Evolutionary conservation across 805 yeast genomes (phyloP).

Genomic region (Starmerella etchellsii): DNA sequence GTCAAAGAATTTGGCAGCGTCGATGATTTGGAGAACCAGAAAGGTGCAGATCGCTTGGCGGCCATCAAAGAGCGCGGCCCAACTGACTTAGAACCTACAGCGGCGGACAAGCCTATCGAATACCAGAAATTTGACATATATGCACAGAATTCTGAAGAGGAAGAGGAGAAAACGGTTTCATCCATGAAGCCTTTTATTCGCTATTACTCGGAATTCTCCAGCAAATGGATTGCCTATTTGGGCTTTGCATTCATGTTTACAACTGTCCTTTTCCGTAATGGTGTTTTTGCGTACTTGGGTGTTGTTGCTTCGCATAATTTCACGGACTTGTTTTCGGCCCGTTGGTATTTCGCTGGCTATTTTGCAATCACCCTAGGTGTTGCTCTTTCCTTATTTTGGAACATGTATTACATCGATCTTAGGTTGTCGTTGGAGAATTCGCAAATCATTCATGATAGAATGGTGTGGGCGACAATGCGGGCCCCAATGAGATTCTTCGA

Average conservation of each 20-base stretch:
- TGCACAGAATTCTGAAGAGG: slow-evolving; percentile 23
- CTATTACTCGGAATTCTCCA: slow-evolving; percentile 21
- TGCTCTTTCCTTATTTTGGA: slow-evolving; percentile 22
- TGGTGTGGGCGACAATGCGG: slow-evolving; percentile 59
- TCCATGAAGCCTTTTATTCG: slow-evolving; percentile 19
- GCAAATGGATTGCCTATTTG: slow-evolving; percentile 57
- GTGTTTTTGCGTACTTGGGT: background rate
- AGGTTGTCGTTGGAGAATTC: slow-evolving; percentile 15
- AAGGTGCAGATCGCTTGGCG: slow-evolving; percentile 73
- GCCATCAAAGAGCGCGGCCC: slow-evolving; percentile 28
- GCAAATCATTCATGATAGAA: slow-evolving; percentile 39
- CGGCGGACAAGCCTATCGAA: slow-evolving; percentile 7
- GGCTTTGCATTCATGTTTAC: slow-evolving; percentile 26
- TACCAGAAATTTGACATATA: slow-evolving; percentile 4
- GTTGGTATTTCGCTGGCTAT: slow-evolving; percentile 58
- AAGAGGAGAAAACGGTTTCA: slow-evolving; percentile 19
- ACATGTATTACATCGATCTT: slow-evolving; percentile 7
- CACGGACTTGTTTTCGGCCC: slow-evolving; percentile 36
- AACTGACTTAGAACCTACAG: slow-evolving; percentile 6
- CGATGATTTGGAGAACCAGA: slow-evolving; percentile 53
- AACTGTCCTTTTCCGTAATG: slow-evolving; percentile 22
- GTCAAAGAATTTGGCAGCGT: slow-evolving; percentile 42
- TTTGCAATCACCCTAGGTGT: slow-evolving; percentile 53
- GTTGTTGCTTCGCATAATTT: background rate
- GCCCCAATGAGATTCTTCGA: slow-evolving; percentile 93